These are phyloP conservation scores for Amanita thiersii DNA, from an alignment of 768 basidiomycete genomes.

Conservation along the genomic window DNA sequence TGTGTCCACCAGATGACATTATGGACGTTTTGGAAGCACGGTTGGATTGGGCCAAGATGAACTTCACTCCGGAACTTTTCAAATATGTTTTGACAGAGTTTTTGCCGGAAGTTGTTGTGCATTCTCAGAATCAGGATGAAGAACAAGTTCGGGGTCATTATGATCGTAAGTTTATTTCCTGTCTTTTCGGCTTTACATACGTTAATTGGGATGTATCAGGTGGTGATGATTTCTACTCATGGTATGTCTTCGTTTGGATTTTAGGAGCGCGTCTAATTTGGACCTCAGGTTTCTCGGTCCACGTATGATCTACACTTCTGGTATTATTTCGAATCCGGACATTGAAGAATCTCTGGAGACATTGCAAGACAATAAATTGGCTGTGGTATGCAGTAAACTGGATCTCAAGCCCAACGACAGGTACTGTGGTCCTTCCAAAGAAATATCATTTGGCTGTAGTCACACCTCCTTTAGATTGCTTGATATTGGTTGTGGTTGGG, in stretches of 20 bases:
- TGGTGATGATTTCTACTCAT: conserved; percentile 94
- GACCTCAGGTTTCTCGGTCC: conserved; percentile 78
- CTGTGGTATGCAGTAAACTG: conserved; percentile 91
- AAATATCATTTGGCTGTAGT: conserved; percentile 20
- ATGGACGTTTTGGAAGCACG: conserved; percentile 90
- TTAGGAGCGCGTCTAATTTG: not conserved
- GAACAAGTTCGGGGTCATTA: conserved; percentile 96
- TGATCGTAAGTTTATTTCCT: conserved; percentile 52
- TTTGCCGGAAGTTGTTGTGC: conserved; percentile 89
- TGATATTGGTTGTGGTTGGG: conserved; percentile 94
- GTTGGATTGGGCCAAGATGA: conserved; percentile 93
- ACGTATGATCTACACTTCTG: conserved; percentile 97
- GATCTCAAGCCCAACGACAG: conserved; percentile 81
- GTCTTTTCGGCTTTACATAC: conserved; percentile 6
- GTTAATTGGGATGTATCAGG: conserved; percentile 35
- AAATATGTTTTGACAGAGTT: conserved; percentile 86
- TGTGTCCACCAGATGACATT: conserved; percentile 69
- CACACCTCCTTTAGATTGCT: conserved; percentile 39
- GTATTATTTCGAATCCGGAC: conserved; percentile 67
- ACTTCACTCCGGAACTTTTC: conserved; percentile 85
- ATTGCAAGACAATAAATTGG: conserved; percentile 97
- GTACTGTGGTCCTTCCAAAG: conserved; percentile 13
- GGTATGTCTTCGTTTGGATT: conserved; percentile 32
- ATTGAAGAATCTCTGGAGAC: conserved; percentile 80
- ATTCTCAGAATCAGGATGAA: conserved; percentile 87